A percentile compares a stretch with the other conserved stretches of the same genome.
Conservation (phyloP, 352 stramenopile genomes). For the Phytophthora pluvialis region DNA sequence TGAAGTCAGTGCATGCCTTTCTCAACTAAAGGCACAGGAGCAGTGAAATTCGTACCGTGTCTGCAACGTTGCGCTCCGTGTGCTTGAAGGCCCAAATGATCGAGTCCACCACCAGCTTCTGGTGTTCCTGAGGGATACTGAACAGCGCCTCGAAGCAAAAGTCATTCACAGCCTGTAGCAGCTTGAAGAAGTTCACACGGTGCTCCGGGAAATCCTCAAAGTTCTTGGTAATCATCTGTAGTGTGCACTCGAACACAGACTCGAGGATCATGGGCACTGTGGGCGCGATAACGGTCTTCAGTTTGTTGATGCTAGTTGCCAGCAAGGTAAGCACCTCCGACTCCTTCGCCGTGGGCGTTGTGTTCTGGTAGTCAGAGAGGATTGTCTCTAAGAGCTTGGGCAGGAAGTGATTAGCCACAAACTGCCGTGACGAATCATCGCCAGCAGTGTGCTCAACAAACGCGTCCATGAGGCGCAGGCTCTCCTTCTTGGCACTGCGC, state of each 20-base stretch:
- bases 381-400: conserved; percentile 97
- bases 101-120: conserved; percentile 99
- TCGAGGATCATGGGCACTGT: conserved; percentile 96
- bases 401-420: conserved; percentile 95
- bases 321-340: conserved; percentile 96
- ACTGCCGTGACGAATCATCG: conserved; percentile 74
- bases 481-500: conserved; percentile 97
- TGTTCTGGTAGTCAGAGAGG: conserved; percentile 95
- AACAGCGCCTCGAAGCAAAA: conserved; percentile 98
- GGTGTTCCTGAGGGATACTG: conserved; percentile 95
- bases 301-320: conserved; percentile 96
- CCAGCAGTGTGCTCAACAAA: conserved; percentile 93
- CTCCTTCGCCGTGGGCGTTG: conserved; percentile 75
- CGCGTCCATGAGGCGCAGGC: conserved; percentile 94
- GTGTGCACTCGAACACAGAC: conserved; percentile 97
- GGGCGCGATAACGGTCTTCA: conserved; percentile 90
- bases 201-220: conserved; percentile 99
- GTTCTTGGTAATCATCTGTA: conserved; percentile 99
- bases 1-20: neutral
- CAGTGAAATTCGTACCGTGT: conserved; percentile 79
- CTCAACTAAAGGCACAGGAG: conserved; percentile 1
- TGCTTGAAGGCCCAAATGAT: conserved; percentile 99
- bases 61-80: conserved; percentile 98
- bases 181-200: conserved; percentile 98
- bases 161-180: conserved; percentile 95